phyloP scores from a whole-genome alignment of 2,329 filamentous ascomycete species.

The Colletotrichum sp. region DNA sequence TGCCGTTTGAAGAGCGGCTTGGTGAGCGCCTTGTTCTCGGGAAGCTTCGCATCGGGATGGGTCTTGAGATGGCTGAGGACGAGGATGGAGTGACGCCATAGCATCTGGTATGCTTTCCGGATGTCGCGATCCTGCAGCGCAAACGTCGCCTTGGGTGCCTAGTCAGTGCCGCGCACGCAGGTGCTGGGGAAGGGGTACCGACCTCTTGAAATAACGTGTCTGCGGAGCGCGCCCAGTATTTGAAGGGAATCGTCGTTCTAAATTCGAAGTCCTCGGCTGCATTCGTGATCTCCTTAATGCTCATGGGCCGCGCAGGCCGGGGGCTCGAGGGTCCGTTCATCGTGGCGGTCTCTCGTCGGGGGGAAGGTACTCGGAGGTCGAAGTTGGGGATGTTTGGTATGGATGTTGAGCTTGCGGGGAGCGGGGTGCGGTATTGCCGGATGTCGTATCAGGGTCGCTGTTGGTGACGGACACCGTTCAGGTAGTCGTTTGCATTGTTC shows the following conservation, averaged over 20 bases:
- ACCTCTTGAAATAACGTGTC: slow-evolving; percentile 84
- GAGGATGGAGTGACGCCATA: slow-evolving; percentile 90
- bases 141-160: slow-evolving; percentile 69
- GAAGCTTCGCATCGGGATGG: slow-evolving; percentile 77
- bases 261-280: slow-evolving; percentile 84
- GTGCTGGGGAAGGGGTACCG: neutral
- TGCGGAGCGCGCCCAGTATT: slow-evolving; percentile 82
- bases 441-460: neutral
- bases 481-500: slow-evolving; percentile 5
- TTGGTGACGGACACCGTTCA: slow-evolving; percentile 9
- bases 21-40: slow-evolving; percentile 69
- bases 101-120: slow-evolving; percentile 85
- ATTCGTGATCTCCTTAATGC: slow-evolving; percentile 76
- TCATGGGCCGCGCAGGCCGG: slow-evolving; percentile 63
- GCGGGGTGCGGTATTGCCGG: neutral
- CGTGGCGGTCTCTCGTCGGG: neutral
- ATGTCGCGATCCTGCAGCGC: slow-evolving; percentile 88
- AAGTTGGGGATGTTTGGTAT: neutral
- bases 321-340: slow-evolving; percentile 33
- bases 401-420: neutral
- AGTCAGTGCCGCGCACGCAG: neutral
- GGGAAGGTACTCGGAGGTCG: neutral
- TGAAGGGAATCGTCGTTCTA: slow-evolving; percentile 76
- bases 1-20: slow-evolving; percentile 54
- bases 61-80: slow-evolving; percentile 75